Percentiles rank a stretch among this genome's conserved stretches.
These are phyloP conservation scores for Saccharomycopsis hybrid DNA, from an alignment of 1,139 yeast genomes.

Conservation along the genomic window DNA sequence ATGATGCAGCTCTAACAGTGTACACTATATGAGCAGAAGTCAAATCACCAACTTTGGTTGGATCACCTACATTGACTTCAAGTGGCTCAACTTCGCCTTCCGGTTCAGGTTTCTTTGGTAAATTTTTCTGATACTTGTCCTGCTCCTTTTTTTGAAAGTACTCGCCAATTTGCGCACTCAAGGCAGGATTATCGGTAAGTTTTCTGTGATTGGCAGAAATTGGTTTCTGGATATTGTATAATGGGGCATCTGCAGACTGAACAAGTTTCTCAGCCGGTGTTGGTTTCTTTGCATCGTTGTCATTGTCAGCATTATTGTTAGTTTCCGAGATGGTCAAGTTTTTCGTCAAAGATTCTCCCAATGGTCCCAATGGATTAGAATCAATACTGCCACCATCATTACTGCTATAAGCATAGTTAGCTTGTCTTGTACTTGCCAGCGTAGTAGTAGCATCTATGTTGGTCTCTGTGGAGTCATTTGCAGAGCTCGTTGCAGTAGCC, in stretches of 20 bases:
- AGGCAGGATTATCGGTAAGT: constrained; percentile 11
- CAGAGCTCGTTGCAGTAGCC: not conserved
- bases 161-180: constrained; percentile 15
- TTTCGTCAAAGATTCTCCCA: constrained; percentile 29
- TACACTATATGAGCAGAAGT: constrained; percentile 88
- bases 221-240: constrained; percentile 35
- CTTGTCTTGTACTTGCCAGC: too few species aligned
- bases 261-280: constrained; percentile 29
- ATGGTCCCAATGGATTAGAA: constrained; percentile 37
- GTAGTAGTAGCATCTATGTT: too few species aligned
- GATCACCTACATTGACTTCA: constrained; percentile 79
- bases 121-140: constrained; percentile 20
- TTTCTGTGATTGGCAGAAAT: constrained; percentile 12
- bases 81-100: constrained; percentile 32
- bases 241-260: constrained; percentile 44
- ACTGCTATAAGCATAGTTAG: too few species aligned
- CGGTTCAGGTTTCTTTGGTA: constrained; percentile 21
- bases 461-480: too few species aligned
- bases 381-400: too few species aligned
- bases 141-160: constrained; percentile 14
- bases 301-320: too few species aligned
- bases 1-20: constrained; percentile 54
- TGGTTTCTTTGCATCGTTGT: too few species aligned
- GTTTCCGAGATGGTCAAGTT: constrained; percentile 21
- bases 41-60: constrained; percentile 84